Base-by-base conservation (phyloP, 2,329 filamentous ascomycete genomes). In the Sclerotinia sclerotiorum region DNA sequence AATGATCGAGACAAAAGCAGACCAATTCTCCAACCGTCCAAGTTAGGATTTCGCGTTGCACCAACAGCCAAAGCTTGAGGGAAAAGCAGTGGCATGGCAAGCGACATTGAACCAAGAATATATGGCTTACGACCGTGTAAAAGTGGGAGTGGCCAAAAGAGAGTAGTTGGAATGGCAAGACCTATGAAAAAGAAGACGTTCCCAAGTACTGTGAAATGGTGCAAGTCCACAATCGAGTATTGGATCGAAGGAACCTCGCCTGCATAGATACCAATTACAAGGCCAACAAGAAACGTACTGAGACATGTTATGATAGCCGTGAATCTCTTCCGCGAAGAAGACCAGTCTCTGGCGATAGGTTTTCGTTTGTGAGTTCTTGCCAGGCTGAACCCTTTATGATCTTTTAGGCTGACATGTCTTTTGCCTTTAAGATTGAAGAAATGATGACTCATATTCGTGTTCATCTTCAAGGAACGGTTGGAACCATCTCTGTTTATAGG, bases 231-330 rank as follows among this genome's bases (percentile, higher is more conserved):
- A 71, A 94, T 86, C 73, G 88, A 88, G 77, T 93, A 93, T 76
- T 93, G 90, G 35, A 94, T 91, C 4, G 88, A 86, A n/a, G 91
- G 90, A 0, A 93, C 90, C 72, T 93, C 84, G 3, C 91, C 91
- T 67, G 90, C 88, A 76, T 93, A 94, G 29, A 93, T 90, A 0
- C 91, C 91, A 68, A 92, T 81, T 29, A 93, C 81, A 35, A 91
- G 80, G 0, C 91, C 91, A 57, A 93, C 82, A 66, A 92, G 81
- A 19, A 88, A 87, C 7, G 90, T 92, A 73, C 90, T 92, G 72
- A 90, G 80, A 75, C 91, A 94, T 13, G 90, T 87, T 69, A 92
- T 85, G 4, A 83, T 79, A 4, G 91, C 91, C 32, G 87, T 85
- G 70, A 90, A 86, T 69, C 89, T 81, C 78, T 94, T 94, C 72